These are phyloP conservation scores for Micractinium sp. DNA, from an alignment of 139 green algal genomes.

Conservation along the genomic window DNA sequence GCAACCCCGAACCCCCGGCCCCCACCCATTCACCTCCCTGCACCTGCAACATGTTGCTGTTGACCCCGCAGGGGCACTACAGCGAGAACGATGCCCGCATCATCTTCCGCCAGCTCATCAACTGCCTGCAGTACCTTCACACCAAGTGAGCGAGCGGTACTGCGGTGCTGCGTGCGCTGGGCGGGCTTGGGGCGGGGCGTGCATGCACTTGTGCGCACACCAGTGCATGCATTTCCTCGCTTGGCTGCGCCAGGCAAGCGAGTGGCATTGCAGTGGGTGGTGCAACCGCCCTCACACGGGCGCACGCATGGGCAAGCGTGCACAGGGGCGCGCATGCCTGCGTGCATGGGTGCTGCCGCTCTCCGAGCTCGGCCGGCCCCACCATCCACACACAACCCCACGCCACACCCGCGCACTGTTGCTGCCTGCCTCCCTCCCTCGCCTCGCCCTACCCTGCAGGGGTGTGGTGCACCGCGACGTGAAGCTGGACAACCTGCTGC, in stretches of 20 bases:
- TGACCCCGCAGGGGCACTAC: slow-evolving; percentile 70
- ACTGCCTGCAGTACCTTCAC: slow-evolving; percentile 87
- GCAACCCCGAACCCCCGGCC: not conserved
- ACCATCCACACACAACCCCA: too few species aligned
- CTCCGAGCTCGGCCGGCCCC: too few species aligned
- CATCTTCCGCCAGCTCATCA: slow-evolving; percentile 82
- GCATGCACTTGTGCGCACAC: too few species aligned
- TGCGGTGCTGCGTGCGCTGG: not conserved
- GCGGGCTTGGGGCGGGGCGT: not conserved
- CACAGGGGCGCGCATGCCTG: too few species aligned
- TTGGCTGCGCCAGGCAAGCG: too few species aligned
- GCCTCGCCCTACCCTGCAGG: slow-evolving; percentile 23
- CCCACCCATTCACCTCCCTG: not conserved
- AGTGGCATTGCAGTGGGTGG: too few species aligned
- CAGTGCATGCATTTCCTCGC: too few species aligned
- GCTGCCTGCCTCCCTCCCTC: too few species aligned
- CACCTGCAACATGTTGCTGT: not conserved
- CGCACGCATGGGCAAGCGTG: too few species aligned
- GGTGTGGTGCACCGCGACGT: slow-evolving; percentile 53
- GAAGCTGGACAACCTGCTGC: slow-evolving; percentile 91
- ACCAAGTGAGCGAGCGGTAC: slow-evolving; percentile 56
- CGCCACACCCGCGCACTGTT: not conserved
- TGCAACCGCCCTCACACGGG: too few species aligned
- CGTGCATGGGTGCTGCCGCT: too few species aligned
- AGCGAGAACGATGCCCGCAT: slow-evolving; percentile 77